These are phyloP conservation scores for Tulasnella sp. DNA, from an alignment of 768 basidiomycete species.

Conservation along the genomic window DNA sequence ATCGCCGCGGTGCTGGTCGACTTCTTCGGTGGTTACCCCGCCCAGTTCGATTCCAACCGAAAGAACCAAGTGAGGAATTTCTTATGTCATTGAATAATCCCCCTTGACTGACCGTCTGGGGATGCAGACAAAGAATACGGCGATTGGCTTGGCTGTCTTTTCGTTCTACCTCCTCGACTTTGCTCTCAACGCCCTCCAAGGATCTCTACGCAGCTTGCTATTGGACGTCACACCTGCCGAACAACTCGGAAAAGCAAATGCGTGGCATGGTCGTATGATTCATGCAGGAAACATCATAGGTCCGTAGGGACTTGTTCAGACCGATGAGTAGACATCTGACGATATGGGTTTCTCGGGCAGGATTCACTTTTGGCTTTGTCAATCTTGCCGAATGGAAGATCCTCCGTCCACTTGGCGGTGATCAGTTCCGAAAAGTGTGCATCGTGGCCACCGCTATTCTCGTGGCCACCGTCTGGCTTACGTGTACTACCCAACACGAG, in stretches of 20 bases:
- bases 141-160: constrained; percentile 75
- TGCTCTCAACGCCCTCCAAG: constrained; percentile 74
- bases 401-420: constrained; percentile 69
- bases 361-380: constrained; percentile 50
- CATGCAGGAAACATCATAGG: constrained; percentile 96
- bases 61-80: constrained; percentile 39
- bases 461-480: constrained; percentile 70
- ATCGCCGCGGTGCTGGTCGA: constrained; percentile 67
- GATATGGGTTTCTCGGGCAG: background rate
- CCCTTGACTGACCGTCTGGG: background rate
- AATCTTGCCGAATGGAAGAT: constrained; percentile 73
- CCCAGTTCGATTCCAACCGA: constrained; percentile 78
- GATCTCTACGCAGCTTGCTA: constrained; percentile 83
- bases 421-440: constrained; percentile 94
- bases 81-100: background rate
- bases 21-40: constrained; percentile 56
- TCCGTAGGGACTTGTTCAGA: constrained; percentile 25
- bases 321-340: background rate
- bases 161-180: constrained; percentile 95
- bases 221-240: constrained; percentile 80
- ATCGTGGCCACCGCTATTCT: constrained; percentile 71
- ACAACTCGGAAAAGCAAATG: constrained; percentile 88
- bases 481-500: constrained; percentile 69
- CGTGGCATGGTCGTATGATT: constrained; percentile 94
- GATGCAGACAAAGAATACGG: constrained; percentile 46